A percentile compares a stretch with the other conserved stretches of the same genome.
Evolutionary conservation across 2,329 filamentous ascomycete species (phyloP).

Genomic region (Fusarium incarnatum): DNA sequence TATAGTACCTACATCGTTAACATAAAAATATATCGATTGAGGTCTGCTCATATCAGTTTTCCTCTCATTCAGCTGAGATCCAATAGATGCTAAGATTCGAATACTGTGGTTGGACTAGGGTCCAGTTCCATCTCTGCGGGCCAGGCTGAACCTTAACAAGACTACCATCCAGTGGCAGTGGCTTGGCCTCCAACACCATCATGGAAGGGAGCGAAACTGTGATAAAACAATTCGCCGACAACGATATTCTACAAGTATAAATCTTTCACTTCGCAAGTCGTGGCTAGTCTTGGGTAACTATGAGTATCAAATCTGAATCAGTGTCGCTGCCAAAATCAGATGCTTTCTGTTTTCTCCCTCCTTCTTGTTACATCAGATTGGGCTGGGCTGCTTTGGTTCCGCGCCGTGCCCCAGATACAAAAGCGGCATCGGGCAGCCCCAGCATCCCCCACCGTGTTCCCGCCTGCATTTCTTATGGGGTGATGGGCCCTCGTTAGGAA

Average conservation of each 20-base stretch:
- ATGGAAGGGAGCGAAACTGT: not conserved
- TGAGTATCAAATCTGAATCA: not conserved
- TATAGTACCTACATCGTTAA: not conserved
- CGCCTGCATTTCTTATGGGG: slow-evolving; percentile 35
- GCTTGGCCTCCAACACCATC: slow-evolving; percentile 2
- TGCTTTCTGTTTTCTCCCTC: slow-evolving; percentile 4
- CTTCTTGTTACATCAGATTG: slow-evolving; percentile 19
- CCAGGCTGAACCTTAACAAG: slow-evolving; percentile 23
- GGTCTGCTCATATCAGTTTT: slow-evolving; percentile 1
- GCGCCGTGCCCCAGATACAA: slow-evolving; percentile 14
- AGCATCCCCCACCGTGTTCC: slow-evolving; percentile 25
- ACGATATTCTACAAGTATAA: not conserved
- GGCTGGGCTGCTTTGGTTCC: slow-evolving; percentile 25
- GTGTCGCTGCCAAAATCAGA: slow-evolving; percentile 5
- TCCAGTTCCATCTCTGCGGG: slow-evolving; percentile 17
- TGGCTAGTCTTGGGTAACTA: not conserved
- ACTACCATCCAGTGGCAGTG: not conserved
- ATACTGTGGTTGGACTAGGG: slow-evolving; percentile 4
- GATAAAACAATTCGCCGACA: not conserved
- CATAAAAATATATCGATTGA: slow-evolving; percentile 13
- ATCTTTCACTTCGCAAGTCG: not conserved
- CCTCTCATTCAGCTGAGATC: slow-evolving; percentile 21
- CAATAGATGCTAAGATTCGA: slow-evolving; percentile 2
- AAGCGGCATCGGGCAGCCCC: slow-evolving; percentile 25
- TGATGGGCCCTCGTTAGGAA: slow-evolving; percentile 16